Conservation (phyloP, 306 rosid species). For the Sphenostylis stenocarpa region DNA sequence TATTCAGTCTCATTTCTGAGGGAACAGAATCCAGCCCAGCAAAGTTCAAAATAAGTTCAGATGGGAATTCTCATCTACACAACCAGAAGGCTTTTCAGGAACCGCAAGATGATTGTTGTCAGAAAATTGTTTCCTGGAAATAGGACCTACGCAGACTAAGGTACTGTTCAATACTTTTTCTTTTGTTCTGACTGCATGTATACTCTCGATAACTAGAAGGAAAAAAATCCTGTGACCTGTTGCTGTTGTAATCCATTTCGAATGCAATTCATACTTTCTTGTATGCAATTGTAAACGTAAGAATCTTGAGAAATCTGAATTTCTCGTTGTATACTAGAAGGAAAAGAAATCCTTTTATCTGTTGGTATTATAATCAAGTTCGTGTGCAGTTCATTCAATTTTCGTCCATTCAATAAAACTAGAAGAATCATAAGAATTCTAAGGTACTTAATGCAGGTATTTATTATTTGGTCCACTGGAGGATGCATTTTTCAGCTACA, state of each 20-base stretch:
- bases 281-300: no score
- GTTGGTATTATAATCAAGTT: not conserved
- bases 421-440: not conserved
- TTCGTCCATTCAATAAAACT: not conserved
- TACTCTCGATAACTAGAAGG: not conserved
- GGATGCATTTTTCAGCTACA: constrained; percentile 18
- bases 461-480: constrained; percentile 23
- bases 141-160: constrained; percentile 49
- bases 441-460: constrained; percentile 33
- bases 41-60: constrained; percentile 82
- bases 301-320: no score
- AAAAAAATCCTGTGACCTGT: not conserved
- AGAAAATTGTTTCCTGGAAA: constrained; percentile 62
- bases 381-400: not conserved
- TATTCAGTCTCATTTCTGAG: constrained; percentile 69
- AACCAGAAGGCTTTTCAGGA: constrained; percentile 63
- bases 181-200: not conserved
- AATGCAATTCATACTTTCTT: not conserved
- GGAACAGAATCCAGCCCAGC: constrained; percentile 78
- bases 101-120: constrained; percentile 42
- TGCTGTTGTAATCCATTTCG: not conserved
- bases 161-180: not conserved
- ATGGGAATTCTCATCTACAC: constrained; percentile 64
- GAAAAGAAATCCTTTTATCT: not conserved
- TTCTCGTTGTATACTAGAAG: no score